Conservation (phyloP, 345 rosid species). For the Corchorus capsularis region DNA sequence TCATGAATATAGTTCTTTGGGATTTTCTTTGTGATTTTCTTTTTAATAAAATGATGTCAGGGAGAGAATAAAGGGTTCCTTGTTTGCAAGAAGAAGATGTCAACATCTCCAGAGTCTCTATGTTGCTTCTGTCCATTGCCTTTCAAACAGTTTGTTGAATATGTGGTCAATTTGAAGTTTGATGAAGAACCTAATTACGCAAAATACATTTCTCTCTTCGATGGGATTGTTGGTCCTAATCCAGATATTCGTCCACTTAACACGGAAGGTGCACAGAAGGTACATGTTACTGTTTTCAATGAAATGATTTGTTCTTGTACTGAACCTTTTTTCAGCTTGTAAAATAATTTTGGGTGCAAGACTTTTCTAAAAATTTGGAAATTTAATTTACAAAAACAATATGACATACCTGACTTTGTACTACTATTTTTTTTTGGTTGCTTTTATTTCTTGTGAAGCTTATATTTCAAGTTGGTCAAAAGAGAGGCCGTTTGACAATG, state of each 20-base stretch:
- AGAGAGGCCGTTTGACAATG: conserved; percentile 55
- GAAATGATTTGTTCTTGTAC: neutral
- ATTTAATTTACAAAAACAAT: conserved; percentile 1
- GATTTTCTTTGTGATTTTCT: neutral
- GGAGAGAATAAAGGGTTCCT: conserved; percentile 77
- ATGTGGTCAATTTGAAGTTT: conserved; percentile 68
- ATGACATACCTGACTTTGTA: neutral
- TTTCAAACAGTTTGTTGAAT: conserved; percentile 62
- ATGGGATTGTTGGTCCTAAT: conserved; percentile 58
- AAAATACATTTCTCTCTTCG: conserved; percentile 61
- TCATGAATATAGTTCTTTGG: neutral
- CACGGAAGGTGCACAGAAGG: conserved; percentile 78
- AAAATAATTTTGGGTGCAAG: neutral
- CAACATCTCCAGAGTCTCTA: conserved; percentile 55
- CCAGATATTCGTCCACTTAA: conserved; percentile 58
- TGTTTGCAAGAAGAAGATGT: conserved; percentile 83
- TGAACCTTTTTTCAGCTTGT: neutral
- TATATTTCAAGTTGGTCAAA: conserved; percentile 63
- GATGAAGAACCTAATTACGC: conserved; percentile 72
- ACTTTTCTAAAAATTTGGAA: neutral
- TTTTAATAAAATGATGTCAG: conserved; percentile 30
- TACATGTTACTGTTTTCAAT: conserved; percentile 23
- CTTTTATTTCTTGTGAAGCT: conserved; percentile 42
- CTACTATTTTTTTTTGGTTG: neutral
- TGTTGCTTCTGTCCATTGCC: conserved; percentile 67